Percentiles rank a stretch among this genome's conserved stretches.
Evolutionary conservation across 2,329 filamentous ascomycete genomes (phyloP).

Genomic region (Seiridium cupressi): DNA sequence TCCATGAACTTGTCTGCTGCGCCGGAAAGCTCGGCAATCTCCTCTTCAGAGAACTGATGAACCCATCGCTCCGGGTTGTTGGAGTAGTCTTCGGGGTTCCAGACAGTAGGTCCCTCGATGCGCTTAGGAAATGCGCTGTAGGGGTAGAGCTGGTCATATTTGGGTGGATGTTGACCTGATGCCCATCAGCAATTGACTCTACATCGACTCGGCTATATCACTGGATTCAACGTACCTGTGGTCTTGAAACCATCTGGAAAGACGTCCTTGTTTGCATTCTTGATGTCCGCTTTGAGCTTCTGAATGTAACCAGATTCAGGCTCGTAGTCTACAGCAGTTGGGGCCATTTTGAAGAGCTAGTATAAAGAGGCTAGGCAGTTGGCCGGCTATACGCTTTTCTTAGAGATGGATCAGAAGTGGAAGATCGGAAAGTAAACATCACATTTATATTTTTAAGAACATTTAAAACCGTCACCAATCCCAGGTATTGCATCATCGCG

Average conservation of each 20-base stretch:
- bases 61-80: conserved; percentile 66
- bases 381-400: neutral
- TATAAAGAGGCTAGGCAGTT: neutral
- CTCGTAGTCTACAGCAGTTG: conserved; percentile 5
- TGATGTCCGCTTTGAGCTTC: neutral
- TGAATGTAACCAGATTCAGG: neutral
- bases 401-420: neutral
- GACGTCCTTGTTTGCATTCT: conserved; percentile 3
- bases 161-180: conserved; percentile 65
- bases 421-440: neutral
- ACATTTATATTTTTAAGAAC: neutral
- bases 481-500: conserved; percentile 7
- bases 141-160: conserved; percentile 58
- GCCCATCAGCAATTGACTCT: neutral
- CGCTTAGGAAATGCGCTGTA: conserved; percentile 65
- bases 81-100: conserved; percentile 62
- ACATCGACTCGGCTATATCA: neutral
- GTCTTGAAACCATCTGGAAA: conserved; percentile 9
- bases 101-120: conserved; percentile 66
- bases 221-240: neutral
- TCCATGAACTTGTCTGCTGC: conserved; percentile 63
- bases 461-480: neutral
- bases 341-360: conserved; percentile 4
- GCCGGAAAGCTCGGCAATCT: conserved; percentile 59
- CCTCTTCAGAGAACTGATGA: conserved; percentile 59